Conservation (phyloP, 2,329 filamentous ascomycete genomes). For the Amphichorda felina region DNA sequence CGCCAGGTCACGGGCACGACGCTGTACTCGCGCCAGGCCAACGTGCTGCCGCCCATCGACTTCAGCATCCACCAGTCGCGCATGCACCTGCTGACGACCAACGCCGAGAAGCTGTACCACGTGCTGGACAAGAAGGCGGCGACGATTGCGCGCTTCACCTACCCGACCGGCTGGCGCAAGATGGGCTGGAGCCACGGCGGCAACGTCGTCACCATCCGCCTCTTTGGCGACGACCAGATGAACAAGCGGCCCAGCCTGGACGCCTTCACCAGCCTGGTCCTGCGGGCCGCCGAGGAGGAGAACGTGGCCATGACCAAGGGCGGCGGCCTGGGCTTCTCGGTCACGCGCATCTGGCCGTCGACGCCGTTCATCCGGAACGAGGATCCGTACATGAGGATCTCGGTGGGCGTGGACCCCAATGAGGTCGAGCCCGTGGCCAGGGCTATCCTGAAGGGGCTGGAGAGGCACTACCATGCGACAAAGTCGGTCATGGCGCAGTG, state of each 20-base stretch:
- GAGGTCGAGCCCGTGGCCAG: slow-evolving; percentile 8
- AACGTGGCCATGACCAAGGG: slow-evolving; percentile 9
- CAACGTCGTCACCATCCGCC: slow-evolving; percentile 8
- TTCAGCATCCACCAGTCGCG: slow-evolving; percentile 3
- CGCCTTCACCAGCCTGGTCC: slow-evolving; percentile 6
- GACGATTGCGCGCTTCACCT: slow-evolving; percentile 5
- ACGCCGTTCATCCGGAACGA: slow-evolving; percentile 8
- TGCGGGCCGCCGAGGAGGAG: slow-evolving; percentile 8
- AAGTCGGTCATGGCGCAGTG: slow-evolving; percentile 7
- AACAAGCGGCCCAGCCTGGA: slow-evolving; percentile 8
- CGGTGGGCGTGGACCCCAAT: slow-evolving; percentile 7
- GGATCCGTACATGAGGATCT: slow-evolving; percentile 9
- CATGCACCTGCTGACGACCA: slow-evolving; percentile 3
- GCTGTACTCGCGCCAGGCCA: slow-evolving; percentile 4
- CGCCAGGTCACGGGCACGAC: slow-evolving; percentile 4
- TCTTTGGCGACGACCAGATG: slow-evolving; percentile 7
- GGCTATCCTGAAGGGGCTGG: slow-evolving; percentile 8
- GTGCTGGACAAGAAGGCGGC: slow-evolving; percentile 3
- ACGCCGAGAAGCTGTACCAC: slow-evolving; percentile 3
- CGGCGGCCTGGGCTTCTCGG: slow-evolving; percentile 8
- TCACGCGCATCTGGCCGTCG: slow-evolving; percentile 9
- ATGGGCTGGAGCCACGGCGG: slow-evolving; percentile 9
- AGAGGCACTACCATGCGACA: slow-evolving; percentile 7
- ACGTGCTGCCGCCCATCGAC: slow-evolving; percentile 4
- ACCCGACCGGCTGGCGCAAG: slow-evolving; percentile 7